These are phyloP conservation scores for Austroboletus sp. DNA, from an alignment of 1,284 basidiomycete species.

Conservation along the genomic window DNA sequence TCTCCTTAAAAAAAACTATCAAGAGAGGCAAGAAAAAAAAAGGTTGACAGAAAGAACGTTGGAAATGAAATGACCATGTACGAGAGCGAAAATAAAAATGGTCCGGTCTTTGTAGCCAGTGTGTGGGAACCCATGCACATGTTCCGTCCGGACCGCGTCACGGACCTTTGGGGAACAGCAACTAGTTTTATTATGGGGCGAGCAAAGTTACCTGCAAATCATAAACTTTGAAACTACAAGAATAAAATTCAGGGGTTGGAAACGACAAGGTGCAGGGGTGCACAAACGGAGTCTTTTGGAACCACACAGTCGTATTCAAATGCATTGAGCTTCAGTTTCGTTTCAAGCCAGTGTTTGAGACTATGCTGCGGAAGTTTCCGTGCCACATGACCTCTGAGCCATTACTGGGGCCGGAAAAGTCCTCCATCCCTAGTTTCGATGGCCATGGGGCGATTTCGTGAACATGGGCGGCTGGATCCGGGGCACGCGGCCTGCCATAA, in stretches of 20 bases:
- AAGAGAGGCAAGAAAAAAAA: not conserved
- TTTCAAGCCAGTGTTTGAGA: too few species aligned
- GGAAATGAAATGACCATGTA: not conserved
- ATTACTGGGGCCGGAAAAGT: not conserved
- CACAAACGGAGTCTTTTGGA: too few species aligned
- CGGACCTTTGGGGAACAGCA: not conserved
- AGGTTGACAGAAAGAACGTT: not conserved
- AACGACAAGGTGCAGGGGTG: too few species aligned
- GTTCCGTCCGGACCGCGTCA: not conserved
- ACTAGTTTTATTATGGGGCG: too few species aligned
- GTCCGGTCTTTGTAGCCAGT: not conserved
- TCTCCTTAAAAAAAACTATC: too few species aligned
- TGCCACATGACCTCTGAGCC: not conserved
- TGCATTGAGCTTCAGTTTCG: too few species aligned
- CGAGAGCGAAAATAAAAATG: not conserved
- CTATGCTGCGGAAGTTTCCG: not conserved
- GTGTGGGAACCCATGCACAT: too few species aligned
- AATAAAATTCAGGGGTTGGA: not conserved
- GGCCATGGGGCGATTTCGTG: not conserved
- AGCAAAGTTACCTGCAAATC: not conserved
- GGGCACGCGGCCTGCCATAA: not conserved
- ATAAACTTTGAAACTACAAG: not conserved
- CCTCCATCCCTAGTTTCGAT: not conserved
- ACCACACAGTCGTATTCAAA: too few species aligned
- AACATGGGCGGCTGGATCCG: not conserved